These are phyloP conservation scores for Pseudohyphozyma bogoriensis DNA, from an alignment of 768 basidiomycete genomes.

Conservation along the genomic window DNA sequence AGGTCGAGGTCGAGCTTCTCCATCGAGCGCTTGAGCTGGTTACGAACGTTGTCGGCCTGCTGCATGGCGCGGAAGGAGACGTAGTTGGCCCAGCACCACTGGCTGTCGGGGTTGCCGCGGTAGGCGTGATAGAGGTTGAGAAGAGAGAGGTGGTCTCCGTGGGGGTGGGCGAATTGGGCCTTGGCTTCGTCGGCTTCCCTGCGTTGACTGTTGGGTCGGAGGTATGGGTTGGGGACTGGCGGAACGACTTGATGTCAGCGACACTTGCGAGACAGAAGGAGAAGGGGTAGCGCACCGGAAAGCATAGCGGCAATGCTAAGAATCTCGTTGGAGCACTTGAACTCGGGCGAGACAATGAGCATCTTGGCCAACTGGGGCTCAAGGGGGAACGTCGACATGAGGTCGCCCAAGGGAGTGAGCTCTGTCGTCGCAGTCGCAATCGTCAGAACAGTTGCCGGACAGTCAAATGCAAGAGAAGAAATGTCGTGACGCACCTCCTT, in stretches of 20 bases:
- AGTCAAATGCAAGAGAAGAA: background rate
- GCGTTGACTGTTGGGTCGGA: slow-evolving; percentile 75
- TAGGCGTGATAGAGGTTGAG: slow-evolving; percentile 95
- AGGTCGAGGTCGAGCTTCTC: slow-evolving; percentile 53
- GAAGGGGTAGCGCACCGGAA: slow-evolving; percentile 51
- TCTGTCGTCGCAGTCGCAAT: slow-evolving; percentile 32
- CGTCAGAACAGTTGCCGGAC: background rate
- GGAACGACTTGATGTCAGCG: background rate
- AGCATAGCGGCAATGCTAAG: slow-evolving; percentile 93
- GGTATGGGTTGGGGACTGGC: slow-evolving; percentile 83
- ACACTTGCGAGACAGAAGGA: background rate
- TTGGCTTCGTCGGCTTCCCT: slow-evolving; percentile 91
- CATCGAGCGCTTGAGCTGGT: slow-evolving; percentile 82
- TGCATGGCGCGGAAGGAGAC: slow-evolving; percentile 68
- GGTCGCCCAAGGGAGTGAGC: slow-evolving; percentile 68
- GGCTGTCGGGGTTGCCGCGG: slow-evolving; percentile 53
- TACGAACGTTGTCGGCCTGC: slow-evolving; percentile 87
- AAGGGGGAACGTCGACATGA: slow-evolving; percentile 98
- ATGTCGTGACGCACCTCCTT: slow-evolving; percentile 54
- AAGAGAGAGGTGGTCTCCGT: slow-evolving; percentile 90
- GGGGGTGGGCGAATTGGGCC: slow-evolving; percentile 73
- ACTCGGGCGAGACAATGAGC: slow-evolving; percentile 87
- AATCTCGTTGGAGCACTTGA: slow-evolving; percentile 91
- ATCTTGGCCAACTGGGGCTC: slow-evolving; percentile 95
- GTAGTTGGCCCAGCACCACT: slow-evolving; percentile 88